Evolutionary conservation across 192 early-diverging fungal genomes (phyloP).

Genomic region (Kickxella alabastrina): DNA sequence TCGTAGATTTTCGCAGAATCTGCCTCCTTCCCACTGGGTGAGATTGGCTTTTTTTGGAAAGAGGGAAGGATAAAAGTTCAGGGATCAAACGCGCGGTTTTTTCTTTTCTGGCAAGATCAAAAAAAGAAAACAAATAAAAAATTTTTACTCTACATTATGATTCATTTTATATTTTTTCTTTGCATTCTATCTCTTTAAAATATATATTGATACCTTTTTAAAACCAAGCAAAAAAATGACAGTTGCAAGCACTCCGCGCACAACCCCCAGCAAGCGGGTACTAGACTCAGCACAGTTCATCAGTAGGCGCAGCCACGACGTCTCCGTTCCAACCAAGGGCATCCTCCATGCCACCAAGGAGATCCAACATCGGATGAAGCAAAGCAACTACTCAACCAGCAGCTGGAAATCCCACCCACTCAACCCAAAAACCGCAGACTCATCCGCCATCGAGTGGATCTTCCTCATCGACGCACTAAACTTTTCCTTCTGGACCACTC

Average conservation of each 20-base stretch:
- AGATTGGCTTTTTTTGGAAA: no score
- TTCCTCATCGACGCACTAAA: conserved; percentile 80
- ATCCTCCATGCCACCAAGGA: conserved; percentile 53
- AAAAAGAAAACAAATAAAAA: conserved; percentile 3
- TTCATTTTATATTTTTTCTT: neutral
- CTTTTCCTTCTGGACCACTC: conserved; percentile 79
- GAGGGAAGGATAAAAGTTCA: neutral
- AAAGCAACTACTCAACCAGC: conserved; percentile 56
- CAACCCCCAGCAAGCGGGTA: conserved; percentile 14
- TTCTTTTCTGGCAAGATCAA: neutral
- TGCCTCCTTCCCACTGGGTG: neutral
- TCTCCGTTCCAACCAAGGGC: conserved; percentile 55
- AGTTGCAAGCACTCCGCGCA: neutral
- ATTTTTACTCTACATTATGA: no score
- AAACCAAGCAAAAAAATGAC: neutral
- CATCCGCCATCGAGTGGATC: conserved; percentile 66
- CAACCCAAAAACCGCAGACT: conserved; percentile 60
- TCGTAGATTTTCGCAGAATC: neutral
- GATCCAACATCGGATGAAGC: conserved; percentile 62
- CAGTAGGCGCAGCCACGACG: conserved; percentile 56
- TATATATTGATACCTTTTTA: neutral
- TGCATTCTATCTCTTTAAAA: neutral
- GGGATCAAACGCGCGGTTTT: neutral
- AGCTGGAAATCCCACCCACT: conserved; percentile 61
- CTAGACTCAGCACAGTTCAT: conserved; percentile 38